Evolutionary conservation across 306 rosid genomes (phyloP), one percentile per base, ranked within the genome.

Genomic region (barrel medic (Medicago truncatula)): DNA sequence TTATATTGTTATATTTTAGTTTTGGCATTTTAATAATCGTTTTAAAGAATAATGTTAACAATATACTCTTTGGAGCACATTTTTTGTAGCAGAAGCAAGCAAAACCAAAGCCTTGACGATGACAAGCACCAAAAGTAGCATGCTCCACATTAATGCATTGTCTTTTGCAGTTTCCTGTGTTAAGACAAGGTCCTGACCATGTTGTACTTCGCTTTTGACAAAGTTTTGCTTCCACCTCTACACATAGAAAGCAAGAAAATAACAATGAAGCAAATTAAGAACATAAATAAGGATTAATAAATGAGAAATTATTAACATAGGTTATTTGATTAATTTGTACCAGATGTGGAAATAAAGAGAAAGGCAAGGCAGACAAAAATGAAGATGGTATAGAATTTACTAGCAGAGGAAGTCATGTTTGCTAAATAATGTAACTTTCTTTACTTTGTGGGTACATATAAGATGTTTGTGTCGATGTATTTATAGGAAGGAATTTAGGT

Each of bases 31-130:
- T 34, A 34, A 34, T 34, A 34, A 34, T 34, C 5, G 38, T 34
- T 34, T 34, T 34, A 34, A 34, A 34, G 38, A 34, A 34, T 4
- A 34, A 34, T 34, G 38, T 34, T 34, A 34, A 34, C 38, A 5
- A 34, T 5, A 34, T 34, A 34, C 38, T 34, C 38, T 34, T 34
- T 34, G 38, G 38, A 5, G 38, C 38, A 34, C 63, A 57, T 20
- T 57, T 57, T 34, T 21, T 38, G 8, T 64, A 64, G 31, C 70
- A 64, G 70, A 64, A 64, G n/a, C 70, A 64, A 64, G 70, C 50
- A 39, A 39, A 64, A 16, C 50, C 47, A 39, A 64, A 9, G 28
- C 50, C 70, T 3, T 17, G n/a, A 16, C 14, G 31, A 3, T 64
- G 70, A 64, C 70, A 64, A 39, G 70, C 70, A 4, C 70, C 70